Conservation (phyloP, 371 early-diverging fungal genomes). For the Lichtheimia ramosa region DNA sequence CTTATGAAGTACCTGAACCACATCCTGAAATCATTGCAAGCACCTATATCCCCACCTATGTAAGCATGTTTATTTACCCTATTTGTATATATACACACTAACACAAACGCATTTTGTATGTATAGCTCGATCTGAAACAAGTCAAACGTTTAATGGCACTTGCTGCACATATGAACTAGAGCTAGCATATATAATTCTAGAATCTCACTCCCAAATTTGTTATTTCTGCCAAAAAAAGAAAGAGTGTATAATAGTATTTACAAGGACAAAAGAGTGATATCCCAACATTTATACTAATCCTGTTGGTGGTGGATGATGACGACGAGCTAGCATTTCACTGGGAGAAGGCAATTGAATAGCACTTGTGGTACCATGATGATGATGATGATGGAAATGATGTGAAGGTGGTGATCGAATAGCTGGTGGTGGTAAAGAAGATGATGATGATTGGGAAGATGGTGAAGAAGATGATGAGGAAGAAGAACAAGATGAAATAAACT, state of each 20-base stretch:
- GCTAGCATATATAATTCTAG: neutral
- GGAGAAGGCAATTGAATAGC: constrained; percentile 12
- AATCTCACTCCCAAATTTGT: neutral
- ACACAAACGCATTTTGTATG: neutral
- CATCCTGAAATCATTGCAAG: constrained; percentile 51
- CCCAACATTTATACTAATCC: constrained; percentile 6
- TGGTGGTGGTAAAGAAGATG: no score
- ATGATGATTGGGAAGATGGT: constrained; percentile 10
- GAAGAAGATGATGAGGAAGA: constrained; percentile 20
- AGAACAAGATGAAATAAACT: constrained; percentile 2
- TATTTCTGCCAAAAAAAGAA: neutral
- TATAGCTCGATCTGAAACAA: constrained; percentile 25
- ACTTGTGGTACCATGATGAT: neutral
- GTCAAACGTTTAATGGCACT: constrained; percentile 21
- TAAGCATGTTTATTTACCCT: neutral
- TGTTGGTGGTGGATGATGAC: constrained; percentile 10
- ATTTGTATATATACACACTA: constrained; percentile 3
- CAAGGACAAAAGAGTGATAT: neutral
- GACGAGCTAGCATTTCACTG: constrained; percentile 17
- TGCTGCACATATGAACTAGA: constrained; percentile 6
- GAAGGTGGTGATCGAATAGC: neutral
- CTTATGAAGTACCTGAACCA: constrained; percentile 62
- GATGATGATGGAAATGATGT: neutral
- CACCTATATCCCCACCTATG: constrained; percentile 13
- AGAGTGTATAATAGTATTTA: neutral